Conservation (phyloP, 2,329 filamentous ascomycete genomes). For the Didymella glomerata region DNA sequence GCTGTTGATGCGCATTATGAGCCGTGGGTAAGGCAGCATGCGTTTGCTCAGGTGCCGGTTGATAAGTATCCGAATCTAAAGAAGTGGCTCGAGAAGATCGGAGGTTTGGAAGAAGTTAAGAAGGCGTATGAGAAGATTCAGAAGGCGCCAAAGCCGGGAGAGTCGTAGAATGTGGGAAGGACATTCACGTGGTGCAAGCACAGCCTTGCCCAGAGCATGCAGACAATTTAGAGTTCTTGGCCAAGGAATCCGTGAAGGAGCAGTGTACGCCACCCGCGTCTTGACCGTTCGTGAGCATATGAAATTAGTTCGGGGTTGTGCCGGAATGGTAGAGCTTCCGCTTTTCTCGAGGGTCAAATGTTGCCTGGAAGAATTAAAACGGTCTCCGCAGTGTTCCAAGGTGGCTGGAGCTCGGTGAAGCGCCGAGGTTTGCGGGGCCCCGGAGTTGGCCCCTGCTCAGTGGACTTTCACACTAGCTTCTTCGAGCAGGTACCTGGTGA, state of each 20-base stretch:
- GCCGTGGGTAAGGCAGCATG: constrained; percentile 20
- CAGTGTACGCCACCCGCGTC: not conserved
- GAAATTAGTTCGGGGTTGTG: not conserved
- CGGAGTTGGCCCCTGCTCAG: constrained; percentile 2
- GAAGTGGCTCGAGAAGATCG: constrained; percentile 57
- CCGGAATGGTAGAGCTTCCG: constrained; percentile 1
- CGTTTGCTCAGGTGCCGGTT: constrained; percentile 17
- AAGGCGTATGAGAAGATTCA: constrained; percentile 27
- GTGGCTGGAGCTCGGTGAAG: constrained; percentile 9
- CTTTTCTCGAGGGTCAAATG: not conserved
- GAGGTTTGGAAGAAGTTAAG: constrained; percentile 32
- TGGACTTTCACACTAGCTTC: constrained; percentile 1
- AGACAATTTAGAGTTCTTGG: not conserved
- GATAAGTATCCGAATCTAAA: constrained; percentile 72
- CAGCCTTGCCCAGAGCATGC: not conserved
- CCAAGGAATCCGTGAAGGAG: not conserved
- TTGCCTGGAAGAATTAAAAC: not conserved
- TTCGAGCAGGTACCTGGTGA: constrained; percentile 8
- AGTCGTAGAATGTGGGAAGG: too few relatives aligned
- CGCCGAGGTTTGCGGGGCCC: constrained; percentile 22
- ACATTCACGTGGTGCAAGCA: not conserved
- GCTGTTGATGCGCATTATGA: constrained; percentile 19
- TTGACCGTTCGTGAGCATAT: not conserved
- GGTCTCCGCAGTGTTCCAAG: not conserved
- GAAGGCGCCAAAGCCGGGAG: constrained; percentile 62